phyloP scores from a whole-genome alignment of 768 basidiomycete genomes.

The Lentinula sp. region DNA sequence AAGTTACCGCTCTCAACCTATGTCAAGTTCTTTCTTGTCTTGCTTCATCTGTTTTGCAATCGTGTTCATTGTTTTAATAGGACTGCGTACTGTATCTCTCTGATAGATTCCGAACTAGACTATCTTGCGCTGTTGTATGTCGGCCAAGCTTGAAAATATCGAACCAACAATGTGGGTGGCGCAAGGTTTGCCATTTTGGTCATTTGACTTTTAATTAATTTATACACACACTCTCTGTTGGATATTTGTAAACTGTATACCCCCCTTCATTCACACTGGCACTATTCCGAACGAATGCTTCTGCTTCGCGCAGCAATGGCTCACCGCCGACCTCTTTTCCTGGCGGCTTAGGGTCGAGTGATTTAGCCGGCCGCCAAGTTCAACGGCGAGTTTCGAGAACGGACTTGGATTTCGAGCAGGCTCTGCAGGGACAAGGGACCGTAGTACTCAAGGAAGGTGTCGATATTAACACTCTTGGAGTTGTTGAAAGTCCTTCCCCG shows the following conservation, averaged over 20 bases:
- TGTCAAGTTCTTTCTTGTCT: constrained; percentile 6
- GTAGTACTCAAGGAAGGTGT: constrained; percentile 64
- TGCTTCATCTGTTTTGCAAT: constrained; percentile 9
- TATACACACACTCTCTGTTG: neutral
- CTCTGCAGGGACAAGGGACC: constrained; percentile 60
- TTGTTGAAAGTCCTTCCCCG: constrained; percentile 38
- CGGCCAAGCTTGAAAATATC: neutral
- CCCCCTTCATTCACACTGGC: constrained; percentile 45
- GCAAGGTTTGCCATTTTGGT: neutral
- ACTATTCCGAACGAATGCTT: constrained; percentile 51
- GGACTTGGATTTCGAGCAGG: constrained; percentile 81
- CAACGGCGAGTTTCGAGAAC: constrained; percentile 62
- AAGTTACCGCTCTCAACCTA: constrained; percentile 1
- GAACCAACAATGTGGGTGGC: neutral
- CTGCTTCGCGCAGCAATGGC: constrained; percentile 36
- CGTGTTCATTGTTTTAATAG: neutral
- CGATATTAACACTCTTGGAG: constrained; percentile 63
- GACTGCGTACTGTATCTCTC: neutral
- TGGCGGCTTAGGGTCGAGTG: constrained; percentile 43
- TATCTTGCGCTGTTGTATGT: neutral
- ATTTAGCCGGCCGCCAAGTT: constrained; percentile 27
- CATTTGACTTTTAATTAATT: neutral
- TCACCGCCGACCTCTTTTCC: constrained; percentile 43
- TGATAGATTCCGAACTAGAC: neutral
- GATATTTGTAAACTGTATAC: neutral